These are phyloP conservation scores for Psilocybe tampanensis DNA, from an alignment of 768 basidiomycete genomes.

Conservation along the genomic window DNA sequence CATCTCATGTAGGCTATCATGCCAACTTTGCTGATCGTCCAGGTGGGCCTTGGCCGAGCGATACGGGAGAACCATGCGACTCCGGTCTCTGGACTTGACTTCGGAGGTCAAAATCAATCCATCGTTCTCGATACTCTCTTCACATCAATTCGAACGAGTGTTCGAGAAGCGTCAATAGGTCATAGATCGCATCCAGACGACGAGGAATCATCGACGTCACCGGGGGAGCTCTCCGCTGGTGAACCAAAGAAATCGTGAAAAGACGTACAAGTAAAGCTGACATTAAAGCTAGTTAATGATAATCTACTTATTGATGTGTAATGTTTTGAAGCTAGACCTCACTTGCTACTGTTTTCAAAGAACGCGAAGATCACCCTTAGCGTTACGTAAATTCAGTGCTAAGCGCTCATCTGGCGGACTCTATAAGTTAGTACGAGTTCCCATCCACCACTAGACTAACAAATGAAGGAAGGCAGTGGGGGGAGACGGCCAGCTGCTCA, in stretches of 20 bases:
- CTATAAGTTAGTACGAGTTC: no score
- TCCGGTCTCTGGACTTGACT: neutral
- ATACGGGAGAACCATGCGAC: neutral
- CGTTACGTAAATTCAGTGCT: no score
- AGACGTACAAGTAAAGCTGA: no score
- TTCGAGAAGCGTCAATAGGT: neutral
- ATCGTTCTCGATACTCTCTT: constrained; percentile 16
- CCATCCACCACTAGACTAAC: no score
- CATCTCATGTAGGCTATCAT: constrained; percentile 20
- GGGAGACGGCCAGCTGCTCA: no score
- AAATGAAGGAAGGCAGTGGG: no score
- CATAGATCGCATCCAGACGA: neutral
- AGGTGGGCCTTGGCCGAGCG: constrained; percentile 20
- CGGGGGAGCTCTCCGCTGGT: neutral
- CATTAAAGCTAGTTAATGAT: no score
- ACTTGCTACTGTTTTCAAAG: no score
- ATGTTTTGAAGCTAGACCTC: no score
- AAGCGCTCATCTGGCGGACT: no score
- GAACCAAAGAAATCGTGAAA: neutral
- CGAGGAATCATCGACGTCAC: neutral
- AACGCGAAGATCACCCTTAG: no score
- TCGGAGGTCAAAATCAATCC: constrained; percentile 6
- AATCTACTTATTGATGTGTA: no score
- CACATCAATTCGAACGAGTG: neutral
- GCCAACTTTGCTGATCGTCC: constrained; percentile 29